Conservation (phyloP, 352 stramenopile species). For the Pythium monospermum region DNA sequence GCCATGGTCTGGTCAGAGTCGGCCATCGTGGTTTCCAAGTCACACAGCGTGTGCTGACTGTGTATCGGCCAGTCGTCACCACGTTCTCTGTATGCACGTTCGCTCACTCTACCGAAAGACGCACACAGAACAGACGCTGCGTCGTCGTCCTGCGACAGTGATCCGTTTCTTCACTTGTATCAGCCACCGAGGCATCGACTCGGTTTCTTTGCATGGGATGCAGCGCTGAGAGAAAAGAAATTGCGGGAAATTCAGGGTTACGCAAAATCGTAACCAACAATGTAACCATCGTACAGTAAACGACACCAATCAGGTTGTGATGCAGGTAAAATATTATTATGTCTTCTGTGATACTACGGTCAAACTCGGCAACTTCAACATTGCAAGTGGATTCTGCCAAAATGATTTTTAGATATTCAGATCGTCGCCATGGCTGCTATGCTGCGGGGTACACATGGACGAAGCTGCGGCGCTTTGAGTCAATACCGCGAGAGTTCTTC, state of each 20-base stretch:
- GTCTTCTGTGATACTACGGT: slow-evolving; percentile 6
- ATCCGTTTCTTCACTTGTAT: neutral
- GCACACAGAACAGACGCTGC: too few species aligned
- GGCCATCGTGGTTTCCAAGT: too few species aligned
- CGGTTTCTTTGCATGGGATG: slow-evolving; percentile 12
- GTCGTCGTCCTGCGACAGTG: slow-evolving; percentile 2
- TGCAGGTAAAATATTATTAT: too few species aligned
- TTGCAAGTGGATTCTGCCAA: too few species aligned
- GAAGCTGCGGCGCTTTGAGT: slow-evolving; percentile 21
- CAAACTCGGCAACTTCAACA: slow-evolving; percentile 21
- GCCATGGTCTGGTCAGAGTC: neutral
- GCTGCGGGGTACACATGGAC: slow-evolving; percentile 13
- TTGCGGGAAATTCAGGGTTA: neutral
- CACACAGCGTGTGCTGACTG: too few species aligned
- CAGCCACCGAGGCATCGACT: neutral
- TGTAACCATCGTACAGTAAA: neutral
- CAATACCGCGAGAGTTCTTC: slow-evolving; percentile 28
- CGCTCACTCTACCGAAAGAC: too few species aligned
- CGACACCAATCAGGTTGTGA: too few species aligned
- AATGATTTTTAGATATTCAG: too few species aligned
- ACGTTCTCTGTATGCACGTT: neutral
- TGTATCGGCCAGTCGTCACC: too few species aligned
- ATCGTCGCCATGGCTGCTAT: too few species aligned
- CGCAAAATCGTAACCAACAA: neutral
- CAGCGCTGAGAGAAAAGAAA: neutral